These are phyloP conservation scores for Fomitopsis serialis DNA, from an alignment of 768 basidiomycete species.

Conservation along the genomic window DNA sequence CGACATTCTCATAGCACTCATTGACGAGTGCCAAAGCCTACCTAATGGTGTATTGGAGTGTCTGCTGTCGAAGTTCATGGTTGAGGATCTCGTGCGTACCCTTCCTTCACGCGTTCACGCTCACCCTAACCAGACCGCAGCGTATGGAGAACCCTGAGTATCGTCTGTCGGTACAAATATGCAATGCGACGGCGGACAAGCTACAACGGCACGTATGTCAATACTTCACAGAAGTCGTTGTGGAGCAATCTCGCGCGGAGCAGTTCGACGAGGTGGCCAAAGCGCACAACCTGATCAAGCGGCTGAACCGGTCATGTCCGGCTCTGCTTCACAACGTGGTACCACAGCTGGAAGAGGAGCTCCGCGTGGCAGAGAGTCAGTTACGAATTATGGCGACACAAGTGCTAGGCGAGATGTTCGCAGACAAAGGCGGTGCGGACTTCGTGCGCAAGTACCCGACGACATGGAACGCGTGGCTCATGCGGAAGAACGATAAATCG, in stretches of 20 bases:
- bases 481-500: constrained; percentile 72
- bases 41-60: constrained; percentile 75
- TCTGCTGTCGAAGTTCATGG: constrained; percentile 81
- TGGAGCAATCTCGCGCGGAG: constrained; percentile 53
- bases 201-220: constrained; percentile 85
- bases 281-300: constrained; percentile 83
- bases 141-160: constrained; percentile 70
- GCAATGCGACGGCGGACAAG: constrained; percentile 78
- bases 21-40: constrained; percentile 81
- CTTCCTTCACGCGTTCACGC: neutral
- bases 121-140: constrained; percentile 28
- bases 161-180: constrained; percentile 80
- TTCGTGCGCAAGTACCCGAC: constrained; percentile 74
- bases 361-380: constrained; percentile 67
- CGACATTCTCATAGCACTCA: constrained; percentile 85
- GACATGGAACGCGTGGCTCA: constrained; percentile 84
- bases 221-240: constrained; percentile 90
- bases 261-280: constrained; percentile 63
- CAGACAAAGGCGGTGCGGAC: constrained; percentile 67
- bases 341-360: constrained; percentile 88
- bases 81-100: constrained; percentile 61
- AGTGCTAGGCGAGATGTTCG: constrained; percentile 87
- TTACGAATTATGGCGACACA: constrained; percentile 80
- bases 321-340: constrained; percentile 83
- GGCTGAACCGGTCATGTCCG: constrained; percentile 75